phyloP scores from a whole-genome alignment of 805 yeast species.

The Kuraishia ogatae region DNA sequence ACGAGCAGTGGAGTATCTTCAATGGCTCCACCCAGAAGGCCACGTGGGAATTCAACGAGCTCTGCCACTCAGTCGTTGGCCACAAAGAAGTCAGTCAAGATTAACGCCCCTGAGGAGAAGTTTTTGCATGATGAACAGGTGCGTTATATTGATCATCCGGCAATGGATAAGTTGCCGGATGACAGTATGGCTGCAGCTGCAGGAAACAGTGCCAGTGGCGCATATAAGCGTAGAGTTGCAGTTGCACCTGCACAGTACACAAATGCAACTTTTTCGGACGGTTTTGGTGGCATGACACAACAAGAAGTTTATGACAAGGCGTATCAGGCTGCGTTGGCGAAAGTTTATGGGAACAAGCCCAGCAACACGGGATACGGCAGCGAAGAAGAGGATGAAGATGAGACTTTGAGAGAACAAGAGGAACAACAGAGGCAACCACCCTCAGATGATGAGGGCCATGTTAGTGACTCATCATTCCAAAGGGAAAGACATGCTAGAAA shows the following conservation, averaged over 20 bases:
- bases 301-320: conserved; percentile 51
- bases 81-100: conserved; percentile 15
- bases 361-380: neutral
- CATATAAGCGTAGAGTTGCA: neutral
- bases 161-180: neutral
- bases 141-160: neutral
- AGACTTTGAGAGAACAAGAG: neutral
- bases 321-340: conserved; percentile 43
- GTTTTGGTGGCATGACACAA: conserved; percentile 17
- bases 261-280: neutral
- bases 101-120: conserved; percentile 6
- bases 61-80: neutral
- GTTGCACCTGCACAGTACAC: neutral
- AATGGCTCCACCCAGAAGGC: neutral
- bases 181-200: neutral
- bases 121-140: neutral
- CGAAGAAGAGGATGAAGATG: neutral
- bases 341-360: conserved; percentile 37
- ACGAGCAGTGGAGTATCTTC: neutral
- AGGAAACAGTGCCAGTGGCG: neutral
- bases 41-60: neutral
- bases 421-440: neutral
- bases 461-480: conserved; percentile 2
- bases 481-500: neutral
- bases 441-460: neutral